Percentiles rank a stretch among this genome's conserved stretches.
These are phyloP conservation scores for Aspergillus uvarum DNA, from an alignment of 2,329 filamentous ascomycete species.

Conservation along the genomic window DNA sequence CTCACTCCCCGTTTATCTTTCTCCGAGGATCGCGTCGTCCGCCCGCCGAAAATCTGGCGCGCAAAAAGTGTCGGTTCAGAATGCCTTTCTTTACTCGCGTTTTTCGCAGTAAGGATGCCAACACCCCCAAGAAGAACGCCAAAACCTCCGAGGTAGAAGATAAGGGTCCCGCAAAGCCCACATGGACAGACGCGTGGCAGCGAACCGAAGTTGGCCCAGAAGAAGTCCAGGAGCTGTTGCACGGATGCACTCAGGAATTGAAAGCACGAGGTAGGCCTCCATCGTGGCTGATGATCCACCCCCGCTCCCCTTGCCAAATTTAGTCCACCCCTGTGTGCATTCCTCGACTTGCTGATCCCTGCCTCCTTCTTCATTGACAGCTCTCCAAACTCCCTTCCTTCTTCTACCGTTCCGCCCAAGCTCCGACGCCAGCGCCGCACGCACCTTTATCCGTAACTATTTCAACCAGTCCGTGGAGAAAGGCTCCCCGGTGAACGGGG, in stretches of 20 bases:
- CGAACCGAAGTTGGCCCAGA: slow-evolving; percentile 80
- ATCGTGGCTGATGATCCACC: slow-evolving; percentile 13
- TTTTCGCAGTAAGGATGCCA: slow-evolving; percentile 74
- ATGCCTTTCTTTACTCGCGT: slow-evolving; percentile 62
- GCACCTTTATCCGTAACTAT: slow-evolving; percentile 89
- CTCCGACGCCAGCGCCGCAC: slow-evolving; percentile 86
- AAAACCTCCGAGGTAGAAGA: slow-evolving; percentile 53
- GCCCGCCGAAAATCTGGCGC: slow-evolving; percentile 13
- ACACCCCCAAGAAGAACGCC: slow-evolving; percentile 60
- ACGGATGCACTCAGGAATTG: slow-evolving; percentile 82
- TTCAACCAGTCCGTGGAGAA: slow-evolving; percentile 69
- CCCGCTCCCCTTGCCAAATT: slow-evolving; percentile 22
- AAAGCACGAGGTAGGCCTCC: slow-evolving; percentile 79
- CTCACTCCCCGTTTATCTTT: slow-evolving; percentile 1
- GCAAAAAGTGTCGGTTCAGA: slow-evolving; percentile 15
- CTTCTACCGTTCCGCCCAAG: slow-evolving; percentile 91
- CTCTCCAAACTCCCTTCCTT: slow-evolving; percentile 86
- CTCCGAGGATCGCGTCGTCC: slow-evolving; percentile 20
- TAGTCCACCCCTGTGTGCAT: slow-evolving; percentile 24
- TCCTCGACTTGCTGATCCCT: slow-evolving; percentile 34
- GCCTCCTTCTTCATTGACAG: slow-evolving; percentile 47
- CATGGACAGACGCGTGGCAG: slow-evolving; percentile 85
- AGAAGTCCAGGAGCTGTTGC: slow-evolving; percentile 84
- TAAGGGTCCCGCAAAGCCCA: slow-evolving; percentile 64
- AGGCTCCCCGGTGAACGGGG: slow-evolving; percentile 61